phyloP scores from a whole-genome alignment of 805 yeast species.

The Wickerhamomyces pijperi region DNA sequence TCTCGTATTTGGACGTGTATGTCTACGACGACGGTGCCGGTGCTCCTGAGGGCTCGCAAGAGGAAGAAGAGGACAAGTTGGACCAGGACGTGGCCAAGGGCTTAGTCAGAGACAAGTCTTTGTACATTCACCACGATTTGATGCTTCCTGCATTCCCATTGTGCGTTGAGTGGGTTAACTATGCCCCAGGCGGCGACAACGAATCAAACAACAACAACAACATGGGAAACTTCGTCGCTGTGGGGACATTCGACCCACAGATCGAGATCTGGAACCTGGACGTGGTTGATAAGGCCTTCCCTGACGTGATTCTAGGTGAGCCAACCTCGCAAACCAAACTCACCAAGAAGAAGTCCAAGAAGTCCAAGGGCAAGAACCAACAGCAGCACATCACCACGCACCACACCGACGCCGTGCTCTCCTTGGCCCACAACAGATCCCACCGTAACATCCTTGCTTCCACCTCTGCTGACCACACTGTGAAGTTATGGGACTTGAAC shows the following conservation, averaged over 20 bases:
- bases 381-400: conserved; percentile 52
- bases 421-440: conserved; percentile 69
- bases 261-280: conserved; percentile 97
- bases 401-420: conserved; percentile 90
- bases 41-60: conserved; percentile 60
- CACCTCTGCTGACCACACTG: conserved; percentile 90
- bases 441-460: conserved; percentile 85
- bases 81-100: conserved; percentile 74
- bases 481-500: conserved; percentile 89
- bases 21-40: conserved; percentile 92
- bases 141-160: conserved; percentile 96
- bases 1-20: conserved; percentile 85
- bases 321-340: conserved; percentile 25
- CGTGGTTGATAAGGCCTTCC: conserved; percentile 85
- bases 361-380: conserved; percentile 38
- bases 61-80: conserved; percentile 47
- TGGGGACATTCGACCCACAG: conserved; percentile 95
- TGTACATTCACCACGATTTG: conserved; percentile 92
- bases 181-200: conserved; percentile 39
- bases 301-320: conserved; percentile 86
- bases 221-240: conserved; percentile 85
- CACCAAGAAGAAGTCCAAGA: conserved; percentile 25
- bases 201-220: conserved; percentile 35
- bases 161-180: conserved; percentile 92
- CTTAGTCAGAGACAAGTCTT: conserved; percentile 54